Percentiles rank a stretch among this genome's conserved stretches.
Evolutionary conservation across 768 basidiomycete genomes (phyloP).

Genomic region (Megacollybia marginata): DNA sequence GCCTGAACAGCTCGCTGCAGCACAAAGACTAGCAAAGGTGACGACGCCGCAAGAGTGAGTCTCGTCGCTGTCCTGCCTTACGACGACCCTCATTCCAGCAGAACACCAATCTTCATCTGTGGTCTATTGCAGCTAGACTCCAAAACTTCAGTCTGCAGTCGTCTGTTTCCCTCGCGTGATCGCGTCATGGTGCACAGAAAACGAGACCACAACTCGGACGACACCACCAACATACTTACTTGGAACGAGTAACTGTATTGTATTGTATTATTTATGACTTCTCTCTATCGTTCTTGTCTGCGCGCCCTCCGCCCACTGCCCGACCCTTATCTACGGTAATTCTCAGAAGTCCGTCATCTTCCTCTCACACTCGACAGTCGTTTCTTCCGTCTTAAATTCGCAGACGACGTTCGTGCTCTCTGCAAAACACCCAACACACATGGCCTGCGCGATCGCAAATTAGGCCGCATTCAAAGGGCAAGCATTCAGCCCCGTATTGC

Average conservation of each 20-base stretch:
- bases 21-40: slow-evolving; percentile 41
- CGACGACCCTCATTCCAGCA: slow-evolving; percentile 15
- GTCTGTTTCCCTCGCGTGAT: slow-evolving; percentile 65
- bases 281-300: neutral
- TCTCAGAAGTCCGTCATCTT: neutral
- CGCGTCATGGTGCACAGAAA: slow-evolving; percentile 64
- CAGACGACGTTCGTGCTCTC: slow-evolving; percentile 45
- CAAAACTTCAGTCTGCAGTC: slow-evolving; percentile 48
- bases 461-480: slow-evolving; percentile 48
- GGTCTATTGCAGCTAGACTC: slow-evolving; percentile 25
- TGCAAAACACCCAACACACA: slow-evolving; percentile 21
- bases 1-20: slow-evolving; percentile 43
- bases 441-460: slow-evolving; percentile 27
- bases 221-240: slow-evolving; percentile 51
- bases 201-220: slow-evolving; percentile 56
- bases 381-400: slow-evolving; percentile 25
- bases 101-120: slow-evolving; percentile 80
- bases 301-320: neutral
- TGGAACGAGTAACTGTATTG: slow-evolving; percentile 60
- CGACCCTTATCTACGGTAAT: neutral
- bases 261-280: neutral
- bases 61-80: neutral
- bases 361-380: slow-evolving; percentile 10
- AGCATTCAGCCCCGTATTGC: neutral
- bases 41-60: slow-evolving; percentile 63